Conservation (phyloP, 208 protist species). For the Crithidia fasciculata region DNA sequence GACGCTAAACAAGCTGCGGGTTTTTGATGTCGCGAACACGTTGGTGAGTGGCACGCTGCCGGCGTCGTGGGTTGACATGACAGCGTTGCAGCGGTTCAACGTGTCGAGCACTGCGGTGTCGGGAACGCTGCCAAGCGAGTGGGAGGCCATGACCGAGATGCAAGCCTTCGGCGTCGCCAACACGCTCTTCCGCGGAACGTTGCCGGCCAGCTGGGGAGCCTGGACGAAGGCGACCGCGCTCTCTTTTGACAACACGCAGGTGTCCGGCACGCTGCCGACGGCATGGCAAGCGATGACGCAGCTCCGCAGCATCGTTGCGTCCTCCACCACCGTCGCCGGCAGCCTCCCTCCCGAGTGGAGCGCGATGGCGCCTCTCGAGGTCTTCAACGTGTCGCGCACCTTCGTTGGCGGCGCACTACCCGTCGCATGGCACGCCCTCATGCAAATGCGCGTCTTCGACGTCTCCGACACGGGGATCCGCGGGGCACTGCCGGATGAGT, state of each 20-base stretch:
- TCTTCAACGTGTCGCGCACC: background rate
- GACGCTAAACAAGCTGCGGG: background rate
- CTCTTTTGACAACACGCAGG: background rate
- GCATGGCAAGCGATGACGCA: background rate
- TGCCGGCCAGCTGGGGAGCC: background rate
- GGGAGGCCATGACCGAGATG: background rate
- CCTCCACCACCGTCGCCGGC: background rate
- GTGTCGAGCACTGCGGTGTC: background rate
- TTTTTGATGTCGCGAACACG: background rate
- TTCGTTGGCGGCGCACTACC: background rate
- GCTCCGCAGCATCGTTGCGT: background rate
- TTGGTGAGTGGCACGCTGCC: conserved; percentile 1
- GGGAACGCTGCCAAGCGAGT: background rate
- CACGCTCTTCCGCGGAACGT: background rate
- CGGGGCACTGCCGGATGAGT: background rate
- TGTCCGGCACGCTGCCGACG: background rate
- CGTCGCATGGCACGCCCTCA: background rate
- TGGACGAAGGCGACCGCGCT: background rate
- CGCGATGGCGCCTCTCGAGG: background rate
- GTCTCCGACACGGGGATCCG: background rate
- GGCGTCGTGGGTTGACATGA: background rate
- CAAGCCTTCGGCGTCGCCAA: background rate
- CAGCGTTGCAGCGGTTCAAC: background rate
- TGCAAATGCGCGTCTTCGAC: background rate
- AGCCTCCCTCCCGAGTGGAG: conserved; percentile 10